phyloP scores from a whole-genome alignment of 805 yeast genomes.

The Cyberlindnera saturnus region DNA sequence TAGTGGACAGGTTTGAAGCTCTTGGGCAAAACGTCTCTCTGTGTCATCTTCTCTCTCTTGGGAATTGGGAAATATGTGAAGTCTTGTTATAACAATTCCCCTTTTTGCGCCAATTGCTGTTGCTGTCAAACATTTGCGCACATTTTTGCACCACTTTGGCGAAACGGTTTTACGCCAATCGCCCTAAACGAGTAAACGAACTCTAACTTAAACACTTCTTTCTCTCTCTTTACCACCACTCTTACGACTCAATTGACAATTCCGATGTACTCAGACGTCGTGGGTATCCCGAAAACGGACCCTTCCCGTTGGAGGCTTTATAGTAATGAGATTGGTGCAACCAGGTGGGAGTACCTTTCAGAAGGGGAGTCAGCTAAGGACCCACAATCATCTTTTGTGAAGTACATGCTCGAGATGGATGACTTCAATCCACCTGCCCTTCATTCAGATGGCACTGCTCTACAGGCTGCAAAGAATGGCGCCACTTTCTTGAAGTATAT shows the following conservation, averaged over 20 bases:
- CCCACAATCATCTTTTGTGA: constrained; percentile 49
- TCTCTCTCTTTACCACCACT: background rate
- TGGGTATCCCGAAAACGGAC: constrained; percentile 68
- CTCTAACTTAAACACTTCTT: background rate
- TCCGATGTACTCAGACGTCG: constrained; percentile 56
- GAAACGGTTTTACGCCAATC: too few species aligned
- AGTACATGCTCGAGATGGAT: constrained; percentile 45
- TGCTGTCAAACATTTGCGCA: too few species aligned
- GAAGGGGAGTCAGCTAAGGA: constrained; percentile 23
- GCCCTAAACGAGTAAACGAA: background rate
- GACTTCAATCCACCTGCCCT: constrained; percentile 34
- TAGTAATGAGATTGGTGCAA: constrained; percentile 67
- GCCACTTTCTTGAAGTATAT: constrained; percentile 60
- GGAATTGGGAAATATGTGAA: too few species aligned
- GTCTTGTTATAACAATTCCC: too few species aligned
- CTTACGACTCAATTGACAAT: background rate
- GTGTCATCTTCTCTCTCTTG: constrained; percentile 4
- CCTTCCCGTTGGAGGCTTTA: constrained; percentile 66
- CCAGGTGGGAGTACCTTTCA: constrained; percentile 67
- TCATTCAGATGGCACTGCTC: constrained; percentile 33
- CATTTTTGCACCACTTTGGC: too few species aligned
- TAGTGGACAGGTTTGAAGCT: constrained; percentile 71
- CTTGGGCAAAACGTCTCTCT: constrained; percentile 47
- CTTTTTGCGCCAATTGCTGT: too few species aligned
- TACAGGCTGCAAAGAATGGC: constrained; percentile 65